Percentiles rank a stretch among this genome's conserved stretches.
phyloP scores from a whole-genome alignment of 2,329 filamentous ascomycete genomes.

The Monosporascus cannonballus region DNA sequence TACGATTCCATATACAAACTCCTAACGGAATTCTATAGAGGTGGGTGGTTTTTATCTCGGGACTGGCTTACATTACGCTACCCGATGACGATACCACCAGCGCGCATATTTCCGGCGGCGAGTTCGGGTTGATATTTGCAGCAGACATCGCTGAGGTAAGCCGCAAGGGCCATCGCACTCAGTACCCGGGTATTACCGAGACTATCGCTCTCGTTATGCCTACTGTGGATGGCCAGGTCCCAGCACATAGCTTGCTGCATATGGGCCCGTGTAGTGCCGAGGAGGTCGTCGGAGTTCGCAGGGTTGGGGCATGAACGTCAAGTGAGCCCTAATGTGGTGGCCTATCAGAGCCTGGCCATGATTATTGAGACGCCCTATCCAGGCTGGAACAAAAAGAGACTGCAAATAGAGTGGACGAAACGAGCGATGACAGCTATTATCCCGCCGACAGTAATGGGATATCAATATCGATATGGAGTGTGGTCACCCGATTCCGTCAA shows the following conservation, averaged over 20 bases:
- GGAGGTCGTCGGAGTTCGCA: conserved; percentile 14
- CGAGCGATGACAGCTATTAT: too few relatives aligned
- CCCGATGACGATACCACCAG: conserved; percentile 26
- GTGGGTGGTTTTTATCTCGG: conserved; percentile 31
- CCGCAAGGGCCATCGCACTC: conserved; percentile 32
- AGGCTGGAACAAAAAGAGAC: too few relatives aligned
- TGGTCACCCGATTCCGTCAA: too few relatives aligned
- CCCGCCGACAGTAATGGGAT: too few relatives aligned
- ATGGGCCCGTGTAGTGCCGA: conserved; percentile 28
- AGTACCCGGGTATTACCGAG: conserved; percentile 31
- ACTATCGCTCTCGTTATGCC: conserved; percentile 34
- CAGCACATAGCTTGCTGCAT: conserved; percentile 34
- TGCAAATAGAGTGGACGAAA: too few relatives aligned
- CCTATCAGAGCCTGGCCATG: too few relatives aligned
- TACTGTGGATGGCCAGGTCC: conserved; percentile 24
- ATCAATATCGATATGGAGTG: too few relatives aligned
- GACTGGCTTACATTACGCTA: conserved; percentile 35
- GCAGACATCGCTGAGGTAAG: conserved; percentile 34
- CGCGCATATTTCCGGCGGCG: conserved; percentile 31
- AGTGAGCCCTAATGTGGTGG: too few relatives aligned
- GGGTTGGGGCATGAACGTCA: neutral
- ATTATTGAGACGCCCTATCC: too few relatives aligned
- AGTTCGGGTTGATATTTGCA: conserved; percentile 35
- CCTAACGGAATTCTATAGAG: conserved; percentile 8
- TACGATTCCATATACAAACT: too few relatives aligned